Percentiles rank a stretch among this genome's conserved stretches.
phyloP scores from a whole-genome alignment of 805 yeast species.

The Isabelozyma heimii region DNA sequence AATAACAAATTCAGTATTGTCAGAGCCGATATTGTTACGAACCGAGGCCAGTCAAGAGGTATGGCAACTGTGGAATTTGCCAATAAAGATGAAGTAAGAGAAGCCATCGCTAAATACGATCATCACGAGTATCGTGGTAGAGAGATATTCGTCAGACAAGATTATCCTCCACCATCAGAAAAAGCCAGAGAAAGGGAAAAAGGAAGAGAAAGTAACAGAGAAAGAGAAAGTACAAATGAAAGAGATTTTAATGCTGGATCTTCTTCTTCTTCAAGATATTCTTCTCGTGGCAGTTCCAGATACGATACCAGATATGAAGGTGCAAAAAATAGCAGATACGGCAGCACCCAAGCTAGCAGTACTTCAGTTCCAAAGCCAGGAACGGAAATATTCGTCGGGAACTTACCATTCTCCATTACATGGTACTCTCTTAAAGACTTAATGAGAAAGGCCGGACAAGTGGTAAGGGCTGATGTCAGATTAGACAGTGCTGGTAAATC shows the following conservation, averaged over 20 bases:
- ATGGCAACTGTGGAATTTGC: conserved; percentile 89
- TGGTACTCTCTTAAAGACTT: conserved; percentile 88
- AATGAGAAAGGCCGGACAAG: conserved; percentile 73
- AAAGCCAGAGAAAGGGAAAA: conserved; percentile 23
- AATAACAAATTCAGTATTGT: conserved; percentile 51
- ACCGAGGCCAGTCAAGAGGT: conserved; percentile 79
- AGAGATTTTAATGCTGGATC: conserved; percentile 11
- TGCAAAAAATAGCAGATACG: conserved; percentile 10
- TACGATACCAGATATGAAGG: conserved; percentile 8
- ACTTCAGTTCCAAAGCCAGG: conserved; percentile 29
- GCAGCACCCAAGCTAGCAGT: conserved; percentile 16
- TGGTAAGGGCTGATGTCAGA: conserved; percentile 80
- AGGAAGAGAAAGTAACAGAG: conserved; percentile 5
- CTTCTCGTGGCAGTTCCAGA: not conserved
- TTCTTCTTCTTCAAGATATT: not conserved
- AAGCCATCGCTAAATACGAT: conserved; percentile 69
- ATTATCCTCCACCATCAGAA: conserved; percentile 73
- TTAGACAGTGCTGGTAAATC: conserved; percentile 69
- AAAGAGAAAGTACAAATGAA: conserved; percentile 18
- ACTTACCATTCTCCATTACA: conserved; percentile 74
- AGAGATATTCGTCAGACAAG: conserved; percentile 84
- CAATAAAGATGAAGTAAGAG: conserved; percentile 58
- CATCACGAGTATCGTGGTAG: conserved; percentile 68
- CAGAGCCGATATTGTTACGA: conserved; percentile 79
- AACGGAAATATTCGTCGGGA: conserved; percentile 70